Percentiles rank a stretch among this genome's conserved stretches.
Conservation (phyloP, 139 green algal species). For the Nannochloris sp. region DNA sequence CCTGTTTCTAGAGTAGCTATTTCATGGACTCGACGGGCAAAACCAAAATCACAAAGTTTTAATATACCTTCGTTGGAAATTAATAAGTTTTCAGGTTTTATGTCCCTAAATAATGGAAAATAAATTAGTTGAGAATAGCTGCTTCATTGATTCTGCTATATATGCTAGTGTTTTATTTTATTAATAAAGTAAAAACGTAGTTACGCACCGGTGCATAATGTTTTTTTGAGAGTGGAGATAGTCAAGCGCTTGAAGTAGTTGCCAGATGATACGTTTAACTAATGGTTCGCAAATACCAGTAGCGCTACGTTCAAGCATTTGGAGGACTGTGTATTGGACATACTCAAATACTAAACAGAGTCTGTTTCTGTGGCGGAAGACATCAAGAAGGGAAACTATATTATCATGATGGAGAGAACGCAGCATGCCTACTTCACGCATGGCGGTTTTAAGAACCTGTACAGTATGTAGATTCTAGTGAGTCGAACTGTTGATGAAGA, state of each 20-base stretch:
- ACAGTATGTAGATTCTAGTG: not conserved
- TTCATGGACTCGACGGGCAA: constrained; percentile 71
- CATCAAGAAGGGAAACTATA: constrained; percentile 85
- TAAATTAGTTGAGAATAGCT: no score
- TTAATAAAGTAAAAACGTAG: no score
- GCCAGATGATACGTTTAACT: constrained; percentile 4
- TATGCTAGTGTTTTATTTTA: no score
- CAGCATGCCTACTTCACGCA: constrained; percentile 79
- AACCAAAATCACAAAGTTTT: constrained; percentile 94
- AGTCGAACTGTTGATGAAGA: not conserved
- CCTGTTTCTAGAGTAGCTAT: constrained; percentile 25
- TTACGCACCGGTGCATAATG: constrained; percentile 54
- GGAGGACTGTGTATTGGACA: constrained; percentile 45
- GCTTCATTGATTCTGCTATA: no score
- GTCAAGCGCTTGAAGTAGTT: constrained; percentile 4
- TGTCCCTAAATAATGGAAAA: no score
- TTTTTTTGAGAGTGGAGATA: not conserved
- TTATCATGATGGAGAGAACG: constrained; percentile 71
- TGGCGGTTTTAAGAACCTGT: constrained; percentile 58
- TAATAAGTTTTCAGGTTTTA: constrained; percentile 92
- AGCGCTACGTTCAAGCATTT: constrained; percentile 1
- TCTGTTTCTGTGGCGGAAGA: constrained; percentile 70
- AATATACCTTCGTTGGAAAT: constrained; percentile 60
- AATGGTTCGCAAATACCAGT: not conserved
- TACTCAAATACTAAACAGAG: constrained; percentile 93